phyloP scores from a whole-genome alignment of 805 yeast genomes.

The Deakozyma indianensis region DNA sequence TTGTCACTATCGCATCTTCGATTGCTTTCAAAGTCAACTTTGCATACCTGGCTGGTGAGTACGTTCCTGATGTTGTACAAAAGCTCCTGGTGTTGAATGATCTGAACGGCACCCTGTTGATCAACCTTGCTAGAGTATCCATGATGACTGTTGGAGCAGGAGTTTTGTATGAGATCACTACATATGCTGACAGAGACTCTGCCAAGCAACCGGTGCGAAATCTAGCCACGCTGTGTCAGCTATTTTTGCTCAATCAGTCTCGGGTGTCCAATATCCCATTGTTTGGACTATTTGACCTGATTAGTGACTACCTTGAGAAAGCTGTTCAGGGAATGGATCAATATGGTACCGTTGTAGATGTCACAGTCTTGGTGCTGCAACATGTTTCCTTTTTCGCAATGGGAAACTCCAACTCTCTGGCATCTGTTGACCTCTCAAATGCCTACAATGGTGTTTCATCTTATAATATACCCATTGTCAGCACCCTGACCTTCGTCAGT shows the following conservation, averaged over 20 bases:
- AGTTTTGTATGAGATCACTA: conserved; percentile 10
- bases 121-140: conserved; percentile 16
- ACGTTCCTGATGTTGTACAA: conserved; percentile 28
- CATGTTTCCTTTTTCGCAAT: conserved; percentile 69
- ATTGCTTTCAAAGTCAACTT: conserved; percentile 41
- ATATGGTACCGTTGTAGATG: conserved; percentile 9
- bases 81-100: conserved; percentile 13
- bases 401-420: conserved; percentile 86
- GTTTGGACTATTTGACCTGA: conserved; percentile 25
- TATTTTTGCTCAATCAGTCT: conserved; percentile 41
- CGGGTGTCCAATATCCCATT: conserved; percentile 42
- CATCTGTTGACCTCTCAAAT: conserved; percentile 80
- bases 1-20: conserved; percentile 31
- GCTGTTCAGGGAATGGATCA: not conserved
- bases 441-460: conserved; percentile 78
- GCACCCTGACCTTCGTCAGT: conserved; percentile 62
- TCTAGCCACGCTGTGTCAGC: conserved; percentile 9
- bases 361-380: conserved; percentile 42
- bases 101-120: conserved; percentile 5
- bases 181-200: not conserved
- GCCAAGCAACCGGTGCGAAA: conserved; percentile 4
- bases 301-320: conserved; percentile 6
- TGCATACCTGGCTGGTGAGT: conserved; percentile 39
- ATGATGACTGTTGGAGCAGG: conserved; percentile 14
- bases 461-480: conserved; percentile 59